These are phyloP conservation scores for Penicillium sp. DNA, from an alignment of 2,329 filamentous ascomycete species.

Conservation along the genomic window DNA sequence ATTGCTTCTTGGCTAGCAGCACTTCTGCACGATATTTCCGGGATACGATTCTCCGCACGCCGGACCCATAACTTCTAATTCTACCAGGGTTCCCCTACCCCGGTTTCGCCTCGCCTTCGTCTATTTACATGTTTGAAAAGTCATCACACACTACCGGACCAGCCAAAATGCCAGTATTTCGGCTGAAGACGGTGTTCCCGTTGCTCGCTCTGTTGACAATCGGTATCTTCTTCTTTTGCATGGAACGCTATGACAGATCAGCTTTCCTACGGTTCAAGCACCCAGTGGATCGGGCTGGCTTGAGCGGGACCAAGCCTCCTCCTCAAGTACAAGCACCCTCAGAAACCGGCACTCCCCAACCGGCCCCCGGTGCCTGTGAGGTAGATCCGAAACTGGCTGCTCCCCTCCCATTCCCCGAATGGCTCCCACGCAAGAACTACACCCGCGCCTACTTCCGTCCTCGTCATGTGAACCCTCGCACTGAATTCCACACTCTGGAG, in stretches of 20 bases:
- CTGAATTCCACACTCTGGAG: slow-evolving; percentile 40
- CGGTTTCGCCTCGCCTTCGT: not conserved
- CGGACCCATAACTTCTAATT: slow-evolving; percentile 8
- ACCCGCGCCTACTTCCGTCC: slow-evolving; percentile 44
- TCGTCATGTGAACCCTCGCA: slow-evolving; percentile 34
- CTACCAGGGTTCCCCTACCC: not conserved
- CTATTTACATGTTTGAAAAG: slow-evolving; percentile 34
- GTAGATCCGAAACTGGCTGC: slow-evolving; percentile 34
- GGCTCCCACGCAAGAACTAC: slow-evolving; percentile 45
- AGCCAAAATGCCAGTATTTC: slow-evolving; percentile 40
- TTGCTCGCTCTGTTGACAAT: slow-evolving; percentile 39
- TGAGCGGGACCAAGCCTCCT: slow-evolving; percentile 14
- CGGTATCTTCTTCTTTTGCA: slow-evolving; percentile 41
- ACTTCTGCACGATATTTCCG: slow-evolving; percentile 11
- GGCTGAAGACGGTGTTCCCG: slow-evolving; percentile 40
- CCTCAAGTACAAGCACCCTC: slow-evolving; percentile 15
- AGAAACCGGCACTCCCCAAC: slow-evolving; percentile 20
- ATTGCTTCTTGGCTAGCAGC: slow-evolving; percentile 7
- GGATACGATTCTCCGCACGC: slow-evolving; percentile 7
- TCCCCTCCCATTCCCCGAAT: slow-evolving; percentile 40
- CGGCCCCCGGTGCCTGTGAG: slow-evolving; percentile 31
- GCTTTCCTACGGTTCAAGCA: slow-evolving; percentile 38
- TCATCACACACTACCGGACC: slow-evolving; percentile 21
- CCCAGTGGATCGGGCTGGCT: slow-evolving; percentile 31
- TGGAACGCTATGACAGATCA: slow-evolving; percentile 40